Base-by-base conservation (phyloP, 2,329 filamentous ascomycete genomes). In the Penicillium capsulatum region DNA sequence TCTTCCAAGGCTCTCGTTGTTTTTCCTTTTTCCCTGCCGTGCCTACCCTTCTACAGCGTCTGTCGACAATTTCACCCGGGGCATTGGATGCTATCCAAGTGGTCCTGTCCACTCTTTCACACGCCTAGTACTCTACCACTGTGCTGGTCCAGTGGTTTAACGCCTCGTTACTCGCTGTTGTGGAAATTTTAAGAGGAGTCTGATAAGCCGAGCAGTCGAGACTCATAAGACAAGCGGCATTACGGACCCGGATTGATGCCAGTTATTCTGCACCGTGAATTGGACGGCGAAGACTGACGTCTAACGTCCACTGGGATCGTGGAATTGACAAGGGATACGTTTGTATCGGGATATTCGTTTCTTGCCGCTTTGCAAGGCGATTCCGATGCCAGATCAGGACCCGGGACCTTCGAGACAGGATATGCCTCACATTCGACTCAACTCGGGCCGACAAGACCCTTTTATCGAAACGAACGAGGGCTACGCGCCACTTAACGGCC, bases 371-470 rank as follows among this genome's bases (percentile, higher is more conserved):
- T 6, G 10, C 26, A 28, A 5, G 5, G 26, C n/a, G 26, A 28
- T 28, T 36, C 32, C 47, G 29, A 56, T 53, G 46, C 50, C 50
- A 17, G 48, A 53, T 31, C 41, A 42, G 14, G 42, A 39, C 29
- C 40, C 44, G 22, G 41, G 44, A 17, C 29, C 35, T 5, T 41
- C 48, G 15, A 42, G 32, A 27, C 32, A 24, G 16, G 50, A 44
- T 31, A 62, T 74, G 46, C 79, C 79, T 50, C 80, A 83, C 50
- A 77, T 84, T 43, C 77, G 78, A 41, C 71, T 84, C 48, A 83
- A 83, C 56, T 81, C 78, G 17, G 78, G 74, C 31, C 72, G 69
- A 48, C 71, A 76, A 48, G 72, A 82, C 54, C 63, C 73, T 20
- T 66, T 71, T 45, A 65, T 61, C 42, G 62, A 66, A 48, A 52